Conservation (phyloP, 768 basidiomycete genomes). For the Phanerodontia chrysosporium region DNA sequence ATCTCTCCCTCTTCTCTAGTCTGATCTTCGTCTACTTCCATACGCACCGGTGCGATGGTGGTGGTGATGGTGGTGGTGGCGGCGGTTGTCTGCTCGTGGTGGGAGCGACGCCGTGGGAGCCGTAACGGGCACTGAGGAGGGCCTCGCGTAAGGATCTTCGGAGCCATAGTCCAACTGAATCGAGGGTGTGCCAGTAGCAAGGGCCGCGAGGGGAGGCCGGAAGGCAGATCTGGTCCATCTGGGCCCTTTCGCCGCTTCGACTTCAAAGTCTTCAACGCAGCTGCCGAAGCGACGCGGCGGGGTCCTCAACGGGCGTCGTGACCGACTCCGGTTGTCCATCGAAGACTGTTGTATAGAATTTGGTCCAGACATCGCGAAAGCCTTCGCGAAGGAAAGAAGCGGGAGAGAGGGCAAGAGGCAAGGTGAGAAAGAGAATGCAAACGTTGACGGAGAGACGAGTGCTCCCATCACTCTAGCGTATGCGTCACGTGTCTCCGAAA, state of each 20-base stretch:
- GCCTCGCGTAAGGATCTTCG: constrained; percentile 36
- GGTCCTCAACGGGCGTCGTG: constrained; percentile 31
- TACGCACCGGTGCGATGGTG: constrained; percentile 18
- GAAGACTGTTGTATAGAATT: not conserved
- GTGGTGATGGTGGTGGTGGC: constrained; percentile 17
- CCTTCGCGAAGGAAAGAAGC: not conserved
- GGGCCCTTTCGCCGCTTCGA: constrained; percentile 55
- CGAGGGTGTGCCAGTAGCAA: constrained; percentile 25
- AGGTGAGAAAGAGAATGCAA: not conserved
- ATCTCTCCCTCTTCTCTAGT: constrained; percentile 86
- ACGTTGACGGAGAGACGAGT: constrained; percentile 3
- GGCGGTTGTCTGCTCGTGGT: constrained; percentile 11
- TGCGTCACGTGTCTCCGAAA: not conserved
- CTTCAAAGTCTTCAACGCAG: constrained; percentile 68
- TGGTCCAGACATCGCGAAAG: constrained; percentile 6
- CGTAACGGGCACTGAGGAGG: constrained; percentile 3
- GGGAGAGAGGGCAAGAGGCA: not conserved
- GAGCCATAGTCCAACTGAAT: constrained; percentile 73
- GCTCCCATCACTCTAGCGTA: not conserved
- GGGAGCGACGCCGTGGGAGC: constrained; percentile 21
- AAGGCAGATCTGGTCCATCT: constrained; percentile 23
- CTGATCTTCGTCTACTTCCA: constrained; percentile 43
- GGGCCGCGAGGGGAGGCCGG: constrained; percentile 36
- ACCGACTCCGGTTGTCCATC: not conserved
- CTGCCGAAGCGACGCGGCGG: constrained; percentile 67